These are phyloP conservation scores for Tillandsia fasciculata DNA, from an alignment of 176 grass and related monocot genomes.

Conservation along the genomic window DNA sequence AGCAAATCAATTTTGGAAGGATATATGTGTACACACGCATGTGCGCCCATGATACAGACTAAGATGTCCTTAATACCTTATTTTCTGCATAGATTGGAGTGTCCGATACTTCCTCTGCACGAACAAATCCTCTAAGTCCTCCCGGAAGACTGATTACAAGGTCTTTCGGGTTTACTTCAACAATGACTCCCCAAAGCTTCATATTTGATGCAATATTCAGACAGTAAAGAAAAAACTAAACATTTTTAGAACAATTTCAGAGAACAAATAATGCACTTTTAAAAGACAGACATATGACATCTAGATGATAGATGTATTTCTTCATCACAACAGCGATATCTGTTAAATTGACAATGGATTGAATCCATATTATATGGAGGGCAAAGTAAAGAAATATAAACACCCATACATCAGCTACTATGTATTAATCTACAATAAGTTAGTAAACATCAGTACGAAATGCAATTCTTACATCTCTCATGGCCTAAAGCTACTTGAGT, in stretches of 20 bases:
- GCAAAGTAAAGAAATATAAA: no score
- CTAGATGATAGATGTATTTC: not conserved
- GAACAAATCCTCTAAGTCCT: constrained; percentile 84
- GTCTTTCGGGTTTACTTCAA: constrained; percentile 90
- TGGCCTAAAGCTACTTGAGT: no score
- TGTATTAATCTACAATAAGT: no score
- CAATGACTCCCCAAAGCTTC: constrained; percentile 81
- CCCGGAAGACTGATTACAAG: constrained; percentile 82
- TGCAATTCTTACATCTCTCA: no score
- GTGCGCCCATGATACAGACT: not conserved
- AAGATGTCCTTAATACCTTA: constrained; percentile 28
- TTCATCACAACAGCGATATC: not conserved
- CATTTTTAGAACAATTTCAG: not conserved
- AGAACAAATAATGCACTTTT: not conserved
- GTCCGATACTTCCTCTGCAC: constrained; percentile 60
- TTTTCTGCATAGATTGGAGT: constrained; percentile 22
- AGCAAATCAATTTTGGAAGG: not conserved
- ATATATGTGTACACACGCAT: not conserved
- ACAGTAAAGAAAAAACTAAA: constrained; percentile 2
- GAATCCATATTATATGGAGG: no score
- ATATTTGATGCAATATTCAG: constrained; percentile 90
- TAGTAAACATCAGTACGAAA: no score
- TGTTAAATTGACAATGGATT: not conserved
- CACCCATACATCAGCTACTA: no score
- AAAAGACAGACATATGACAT: not conserved